Evolutionary conservation across 2,329 filamentous ascomycete species (phyloP).

Genomic region (Cercospora sp.): DNA sequence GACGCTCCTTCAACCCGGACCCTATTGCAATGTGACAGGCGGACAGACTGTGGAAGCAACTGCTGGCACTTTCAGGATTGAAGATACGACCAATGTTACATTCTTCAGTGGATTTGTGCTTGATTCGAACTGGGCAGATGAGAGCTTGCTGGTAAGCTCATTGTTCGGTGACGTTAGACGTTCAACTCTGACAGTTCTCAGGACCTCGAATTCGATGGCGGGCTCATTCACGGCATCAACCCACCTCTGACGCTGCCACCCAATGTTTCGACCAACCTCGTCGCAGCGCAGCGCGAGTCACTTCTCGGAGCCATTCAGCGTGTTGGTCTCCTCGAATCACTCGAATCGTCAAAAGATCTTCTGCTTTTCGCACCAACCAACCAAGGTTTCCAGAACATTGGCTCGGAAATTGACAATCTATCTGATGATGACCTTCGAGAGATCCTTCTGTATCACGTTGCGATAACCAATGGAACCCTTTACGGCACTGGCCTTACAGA

Average conservation of each 20-base stretch:
- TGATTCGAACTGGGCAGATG: conserved; percentile 35
- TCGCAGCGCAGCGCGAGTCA: conserved; percentile 1
- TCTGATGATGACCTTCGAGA: conserved; percentile 1
- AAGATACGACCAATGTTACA: conserved; percentile 37
- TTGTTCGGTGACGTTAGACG: too few relatives aligned
- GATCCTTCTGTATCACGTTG: conserved; percentile 1
- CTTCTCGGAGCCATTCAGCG: neutral
- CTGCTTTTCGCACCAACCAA: conserved; percentile 27
- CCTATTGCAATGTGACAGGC: conserved; percentile 39
- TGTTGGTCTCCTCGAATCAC: neutral
- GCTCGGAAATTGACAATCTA: neutral
- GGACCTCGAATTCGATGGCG: conserved; percentile 23
- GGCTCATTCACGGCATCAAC: conserved; percentile 27
- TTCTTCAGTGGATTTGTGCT: conserved; percentile 39
- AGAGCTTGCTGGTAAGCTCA: neutral
- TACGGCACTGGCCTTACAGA: neutral
- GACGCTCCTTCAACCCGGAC: neutral
- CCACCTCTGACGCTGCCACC: conserved; percentile 16
- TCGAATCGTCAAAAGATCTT: conserved; percentile 21
- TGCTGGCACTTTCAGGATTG: conserved; percentile 32
- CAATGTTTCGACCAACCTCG: neutral
- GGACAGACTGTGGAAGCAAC: conserved; percentile 40
- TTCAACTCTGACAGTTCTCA: neutral
- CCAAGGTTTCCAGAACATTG: conserved; percentile 12
- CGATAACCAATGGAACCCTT: neutral